Conservation (phyloP, 2,329 filamentous ascomycete genomes). For the Sporothrix globosa region DNA sequence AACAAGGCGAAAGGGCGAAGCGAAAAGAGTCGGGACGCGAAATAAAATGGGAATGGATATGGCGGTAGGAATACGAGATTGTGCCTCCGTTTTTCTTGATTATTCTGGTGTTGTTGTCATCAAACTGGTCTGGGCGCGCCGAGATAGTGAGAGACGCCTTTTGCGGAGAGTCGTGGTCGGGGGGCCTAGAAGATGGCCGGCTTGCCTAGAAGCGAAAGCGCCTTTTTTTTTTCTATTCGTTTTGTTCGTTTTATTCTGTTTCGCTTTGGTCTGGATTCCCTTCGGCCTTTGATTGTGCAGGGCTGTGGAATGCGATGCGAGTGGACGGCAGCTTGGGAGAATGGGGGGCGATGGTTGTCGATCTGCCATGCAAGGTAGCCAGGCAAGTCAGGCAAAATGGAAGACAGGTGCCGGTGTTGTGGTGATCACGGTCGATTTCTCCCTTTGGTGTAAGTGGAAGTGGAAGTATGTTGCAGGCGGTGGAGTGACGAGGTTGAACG, state of each 20-base stretch:
- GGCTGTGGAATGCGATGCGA: neutral
- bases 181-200: too few relatives aligned
- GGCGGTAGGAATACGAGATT: conserved; percentile 16
- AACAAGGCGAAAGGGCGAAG: neutral
- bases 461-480: neutral
- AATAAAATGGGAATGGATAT: neutral
- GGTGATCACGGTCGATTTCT: neutral
- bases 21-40: too few relatives aligned
- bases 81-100: neutral
- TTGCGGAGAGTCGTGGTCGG: too few relatives aligned
- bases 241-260: too few relatives aligned
- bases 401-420: neutral
- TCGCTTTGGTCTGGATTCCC: neutral
- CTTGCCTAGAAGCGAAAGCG: too few relatives aligned
- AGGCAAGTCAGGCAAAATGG: conserved; percentile 5
- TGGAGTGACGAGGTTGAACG: neutral
- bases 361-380: conserved; percentile 18
- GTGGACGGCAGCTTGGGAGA: neutral
- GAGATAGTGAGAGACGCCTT: neutral
- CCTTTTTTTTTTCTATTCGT: too few relatives aligned
- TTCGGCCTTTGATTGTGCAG: neutral
- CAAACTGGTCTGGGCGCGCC: neutral
- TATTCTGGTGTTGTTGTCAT: neutral
- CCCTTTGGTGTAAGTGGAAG: conserved; percentile 16
- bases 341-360: conserved; percentile 1